A percentile compares a stretch with the other conserved stretches of the same genome.
phyloP scores from a whole-genome alignment of 768 basidiomycete species.

The Auricularia sp. region DNA sequence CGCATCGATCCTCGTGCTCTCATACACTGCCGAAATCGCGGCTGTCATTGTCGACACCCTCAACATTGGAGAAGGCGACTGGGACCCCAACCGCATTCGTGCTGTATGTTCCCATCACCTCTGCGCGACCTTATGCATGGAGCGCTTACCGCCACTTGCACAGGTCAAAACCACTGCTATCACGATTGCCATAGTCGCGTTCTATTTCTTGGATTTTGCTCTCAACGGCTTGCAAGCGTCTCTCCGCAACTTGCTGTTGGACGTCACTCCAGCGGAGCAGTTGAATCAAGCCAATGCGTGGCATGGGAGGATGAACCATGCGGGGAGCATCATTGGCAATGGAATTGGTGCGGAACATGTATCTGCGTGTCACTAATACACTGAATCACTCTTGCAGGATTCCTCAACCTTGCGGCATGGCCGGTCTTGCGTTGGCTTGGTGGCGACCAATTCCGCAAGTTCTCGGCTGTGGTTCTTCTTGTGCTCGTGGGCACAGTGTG shows the following conservation, averaged over 20 bases:
- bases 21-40: conserved; percentile 71
- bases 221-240: conserved; percentile 92
- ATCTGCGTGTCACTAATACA: background rate
- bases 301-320: conserved; percentile 92
- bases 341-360: conserved; percentile 55
- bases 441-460: conserved; percentile 91
- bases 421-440: conserved; percentile 73
- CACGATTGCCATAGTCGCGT: conserved; percentile 74
- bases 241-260: conserved; percentile 84
- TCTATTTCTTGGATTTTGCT: conserved; percentile 95
- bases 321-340: conserved; percentile 94
- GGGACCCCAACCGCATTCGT: conserved; percentile 66
- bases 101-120: conserved; percentile 33
- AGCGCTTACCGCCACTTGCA: background rate
- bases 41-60: conserved; percentile 66
- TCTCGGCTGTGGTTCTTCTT: conserved; percentile 76
- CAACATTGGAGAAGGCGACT: conserved; percentile 68
- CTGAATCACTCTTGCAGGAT: conserved; percentile 38
- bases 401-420: conserved; percentile 73
- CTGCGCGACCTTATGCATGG: background rate
- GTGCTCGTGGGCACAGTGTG: conserved; percentile 73
- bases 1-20: conserved; percentile 65
- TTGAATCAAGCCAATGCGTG: conserved; percentile 93
- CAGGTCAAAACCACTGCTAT: conserved; percentile 68
- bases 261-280: conserved; percentile 80